Evolutionary conservation across 768 basidiomycete genomes (phyloP).

Genomic region (Galerina sulciceps): DNA sequence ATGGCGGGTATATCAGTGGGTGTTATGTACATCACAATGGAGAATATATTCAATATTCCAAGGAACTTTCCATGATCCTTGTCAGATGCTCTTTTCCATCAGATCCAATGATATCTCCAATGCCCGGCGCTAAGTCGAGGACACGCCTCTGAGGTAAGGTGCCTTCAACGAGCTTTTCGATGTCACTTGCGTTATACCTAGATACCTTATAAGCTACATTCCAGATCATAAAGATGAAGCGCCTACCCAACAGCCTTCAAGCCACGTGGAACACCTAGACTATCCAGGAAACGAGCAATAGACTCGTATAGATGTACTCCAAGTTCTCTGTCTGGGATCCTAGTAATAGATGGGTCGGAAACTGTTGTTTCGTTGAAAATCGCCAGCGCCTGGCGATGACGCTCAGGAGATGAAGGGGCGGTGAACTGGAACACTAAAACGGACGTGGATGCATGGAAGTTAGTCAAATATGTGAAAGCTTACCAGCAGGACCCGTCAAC

Average conservation of each 20-base stretch:
- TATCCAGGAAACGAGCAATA: constrained; percentile 87
- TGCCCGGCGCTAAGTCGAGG: constrained; percentile 89
- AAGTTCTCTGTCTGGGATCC: constrained; percentile 79
- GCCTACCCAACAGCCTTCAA: constrained; percentile 75
- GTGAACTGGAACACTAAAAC: constrained; percentile 89
- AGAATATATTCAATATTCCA: constrained; percentile 66
- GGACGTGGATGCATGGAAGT: neutral
- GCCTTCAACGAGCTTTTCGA: constrained; percentile 82
- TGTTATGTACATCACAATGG: neutral
- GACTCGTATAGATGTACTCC: constrained; percentile 82
- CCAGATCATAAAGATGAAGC: neutral
- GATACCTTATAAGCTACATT: neutral
- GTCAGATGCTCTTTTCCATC: constrained; percentile 86
- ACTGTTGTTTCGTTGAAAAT: constrained; percentile 74
- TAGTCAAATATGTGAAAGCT: constrained; percentile 16
- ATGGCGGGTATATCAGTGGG: neutral
- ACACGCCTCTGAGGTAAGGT: constrained; percentile 93
- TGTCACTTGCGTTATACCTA: constrained; percentile 69
- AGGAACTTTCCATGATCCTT: constrained; percentile 76
- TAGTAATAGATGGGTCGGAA: constrained; percentile 71
- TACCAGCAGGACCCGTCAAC: constrained; percentile 85
- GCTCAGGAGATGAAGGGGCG: constrained; percentile 88
- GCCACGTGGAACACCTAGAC: constrained; percentile 84
- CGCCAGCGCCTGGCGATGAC: constrained; percentile 87
- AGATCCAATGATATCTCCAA: constrained; percentile 80